Base-by-base conservation (phyloP, 805 yeast genomes). In the Saccharomycopsis babjevae region DNA sequence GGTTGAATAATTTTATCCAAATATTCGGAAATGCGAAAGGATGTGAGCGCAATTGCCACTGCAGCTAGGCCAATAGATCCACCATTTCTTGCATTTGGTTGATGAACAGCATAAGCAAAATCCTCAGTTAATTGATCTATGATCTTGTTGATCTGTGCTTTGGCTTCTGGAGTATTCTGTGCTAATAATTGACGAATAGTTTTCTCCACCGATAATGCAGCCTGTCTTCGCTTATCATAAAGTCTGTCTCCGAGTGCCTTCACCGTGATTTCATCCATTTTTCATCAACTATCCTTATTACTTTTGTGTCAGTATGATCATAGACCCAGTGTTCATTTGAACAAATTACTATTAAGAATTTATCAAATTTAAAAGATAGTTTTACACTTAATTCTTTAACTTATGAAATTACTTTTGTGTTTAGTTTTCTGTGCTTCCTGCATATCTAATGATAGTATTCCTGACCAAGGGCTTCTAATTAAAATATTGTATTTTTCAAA, bases 61-160 rank as follows among this genome's bases (percentile, higher is more conserved):
- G 97, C 96, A 5, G 98, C 99, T 20, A 94, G 76, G 0, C 98
- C 98, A 66, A 96, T 93, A 50, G 93, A 78, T 0, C 98, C 97
- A 18, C 99, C 99, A 77, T 91, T 92, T 67, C 97, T 81, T 5
- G 96, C 89, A 78, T 88, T 79, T 58, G 97, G 84, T 73, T 89
- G 85, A 76, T 92, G 88, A 61, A 88, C 81, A 50, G 97, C 82
- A 75, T 89, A 86, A 0, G 93, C 90, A 69, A 82, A 87, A 66
- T 87, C 91, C 50, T 85, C 77, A 57, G 89, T 80, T 60, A 94
- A 76, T 69, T 91, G 96, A 62, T 82, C 85, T 52, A 93, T 88
- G 62, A 83, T 79, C 32, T 73, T 73, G 54, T 69, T 71, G 59
- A 85, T 82, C 54, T 73, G 75, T 59, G 79, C 79, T 59, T 89